Evolutionary conservation across 1,284 basidiomycete genomes (phyloP).

Genomic region (Neonothopanus nambi): DNA sequence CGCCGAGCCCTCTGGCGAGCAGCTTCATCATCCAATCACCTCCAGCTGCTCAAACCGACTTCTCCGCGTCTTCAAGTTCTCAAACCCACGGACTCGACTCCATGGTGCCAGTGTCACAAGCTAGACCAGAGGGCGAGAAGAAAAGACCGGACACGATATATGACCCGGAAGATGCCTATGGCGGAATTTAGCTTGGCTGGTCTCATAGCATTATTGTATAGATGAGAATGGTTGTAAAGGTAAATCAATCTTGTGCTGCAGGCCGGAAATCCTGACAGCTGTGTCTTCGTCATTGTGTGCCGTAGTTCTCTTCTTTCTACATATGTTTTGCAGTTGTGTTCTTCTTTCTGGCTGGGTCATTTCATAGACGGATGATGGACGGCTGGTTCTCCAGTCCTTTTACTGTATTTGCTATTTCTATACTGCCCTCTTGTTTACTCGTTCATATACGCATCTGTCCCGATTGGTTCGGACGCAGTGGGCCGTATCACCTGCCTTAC

Average conservation of each 20-base stretch:
- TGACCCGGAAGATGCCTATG: constrained; percentile 28
- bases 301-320: constrained; percentile 40
- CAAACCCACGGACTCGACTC: no score
- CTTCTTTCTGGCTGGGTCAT: background rate
- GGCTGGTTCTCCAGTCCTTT: background rate
- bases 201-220: background rate
- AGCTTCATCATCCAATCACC: constrained; percentile 16
- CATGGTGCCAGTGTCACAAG: background rate
- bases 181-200: constrained; percentile 20
- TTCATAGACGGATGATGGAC: background rate
- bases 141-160: constrained; percentile 28
- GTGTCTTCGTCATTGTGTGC: constrained; percentile 11
- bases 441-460: background rate
- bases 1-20: constrained; percentile 21
- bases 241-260: background rate
- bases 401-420: background rate
- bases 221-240: background rate
- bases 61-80: constrained; percentile 1
- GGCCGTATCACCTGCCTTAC: no score
- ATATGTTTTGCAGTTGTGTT: constrained; percentile 40
- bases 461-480: no score
- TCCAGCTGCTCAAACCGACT: background rate
- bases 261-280: background rate
- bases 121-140: background rate
- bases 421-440: background rate